Evolutionary conservation across 2,329 filamentous ascomycete species (phyloP).

Genomic region (Hypomyces rosellus): DNA sequence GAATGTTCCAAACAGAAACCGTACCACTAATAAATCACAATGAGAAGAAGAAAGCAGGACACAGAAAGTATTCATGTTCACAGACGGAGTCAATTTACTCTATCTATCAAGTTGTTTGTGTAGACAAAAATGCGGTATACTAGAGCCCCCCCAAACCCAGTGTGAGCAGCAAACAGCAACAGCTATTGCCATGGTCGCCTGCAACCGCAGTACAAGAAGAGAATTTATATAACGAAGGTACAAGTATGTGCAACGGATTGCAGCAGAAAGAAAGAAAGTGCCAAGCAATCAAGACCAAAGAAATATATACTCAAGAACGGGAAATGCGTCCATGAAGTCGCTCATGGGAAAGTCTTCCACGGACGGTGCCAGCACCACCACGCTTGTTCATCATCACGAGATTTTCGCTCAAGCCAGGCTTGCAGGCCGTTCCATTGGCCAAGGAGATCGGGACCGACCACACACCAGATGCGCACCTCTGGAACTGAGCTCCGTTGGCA

Average conservation of each 20-base stretch:
- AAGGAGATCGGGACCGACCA: conserved; percentile 47
- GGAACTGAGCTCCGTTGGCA: conserved; percentile 45
- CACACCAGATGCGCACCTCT: conserved; percentile 54
- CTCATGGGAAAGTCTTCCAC: neutral
- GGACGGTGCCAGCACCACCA: neutral
- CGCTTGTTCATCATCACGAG: conserved; percentile 18
- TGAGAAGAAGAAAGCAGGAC: no score
- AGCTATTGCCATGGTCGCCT: neutral
- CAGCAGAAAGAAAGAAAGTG: neutral
- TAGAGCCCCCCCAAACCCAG: neutral
- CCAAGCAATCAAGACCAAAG: neutral
- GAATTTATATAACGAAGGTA: neutral
- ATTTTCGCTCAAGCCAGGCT: conserved; percentile 20
- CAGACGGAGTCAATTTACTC: neutral
- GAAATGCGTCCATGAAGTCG: neutral
- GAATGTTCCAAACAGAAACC: no score
- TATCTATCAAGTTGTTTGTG: neutral
- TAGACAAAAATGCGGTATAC: neutral
- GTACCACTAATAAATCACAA: no score
- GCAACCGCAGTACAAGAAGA: conserved; percentile 3
- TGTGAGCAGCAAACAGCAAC: neutral
- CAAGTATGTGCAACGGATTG: neutral
- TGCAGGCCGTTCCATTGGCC: conserved; percentile 49
- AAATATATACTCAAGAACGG: conserved; percentile 3
- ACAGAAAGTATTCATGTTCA: no score